Conservation (phyloP, 495 filamentous ascomycete genomes). For the Lophiostoma macrostomum region DNA sequence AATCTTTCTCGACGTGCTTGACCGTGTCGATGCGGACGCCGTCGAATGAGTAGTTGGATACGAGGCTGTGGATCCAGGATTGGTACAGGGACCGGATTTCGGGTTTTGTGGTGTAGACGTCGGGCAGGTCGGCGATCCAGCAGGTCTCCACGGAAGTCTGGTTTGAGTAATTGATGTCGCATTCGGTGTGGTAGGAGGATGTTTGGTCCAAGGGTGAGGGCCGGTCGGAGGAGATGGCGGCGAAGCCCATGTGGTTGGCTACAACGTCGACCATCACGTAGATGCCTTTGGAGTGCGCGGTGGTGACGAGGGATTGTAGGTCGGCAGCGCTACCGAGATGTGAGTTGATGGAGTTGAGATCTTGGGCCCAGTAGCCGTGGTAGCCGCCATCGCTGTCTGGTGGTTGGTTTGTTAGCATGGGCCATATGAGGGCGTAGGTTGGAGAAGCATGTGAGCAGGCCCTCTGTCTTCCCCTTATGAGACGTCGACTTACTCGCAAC, state of each 20-base stretch:
- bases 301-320: conserved; percentile 50
- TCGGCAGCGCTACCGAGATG: conserved; percentile 65
- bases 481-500: conserved; percentile 40
- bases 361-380: conserved; percentile 74
- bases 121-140: conserved; percentile 68
- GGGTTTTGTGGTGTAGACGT: conserved; percentile 61
- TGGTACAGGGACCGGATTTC: conserved; percentile 58
- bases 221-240: conserved; percentile 51
- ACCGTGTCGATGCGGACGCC: conserved; percentile 73
- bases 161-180: conserved; percentile 64
- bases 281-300: conserved; percentile 13
- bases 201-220: conserved; percentile 62
- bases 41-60: conserved; percentile 68
- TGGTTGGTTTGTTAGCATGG: conserved; percentile 33
- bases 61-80: conserved; percentile 62
- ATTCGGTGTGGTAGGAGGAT: conserved; percentile 65
- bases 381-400: conserved; percentile 42
- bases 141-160: conserved; percentile 46
- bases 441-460: too few relatives aligned
- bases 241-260: conserved; percentile 74
- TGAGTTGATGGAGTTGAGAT: conserved; percentile 61
- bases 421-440: not conserved
- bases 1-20: conserved; percentile 67
- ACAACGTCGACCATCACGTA: conserved; percentile 79
- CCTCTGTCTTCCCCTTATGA: too few relatives aligned